Percentiles rank a stretch among this genome's conserved stretches.
Evolutionary conservation across 768 basidiomycete genomes (phyloP).

Genomic region (Auricularia cornea): DNA sequence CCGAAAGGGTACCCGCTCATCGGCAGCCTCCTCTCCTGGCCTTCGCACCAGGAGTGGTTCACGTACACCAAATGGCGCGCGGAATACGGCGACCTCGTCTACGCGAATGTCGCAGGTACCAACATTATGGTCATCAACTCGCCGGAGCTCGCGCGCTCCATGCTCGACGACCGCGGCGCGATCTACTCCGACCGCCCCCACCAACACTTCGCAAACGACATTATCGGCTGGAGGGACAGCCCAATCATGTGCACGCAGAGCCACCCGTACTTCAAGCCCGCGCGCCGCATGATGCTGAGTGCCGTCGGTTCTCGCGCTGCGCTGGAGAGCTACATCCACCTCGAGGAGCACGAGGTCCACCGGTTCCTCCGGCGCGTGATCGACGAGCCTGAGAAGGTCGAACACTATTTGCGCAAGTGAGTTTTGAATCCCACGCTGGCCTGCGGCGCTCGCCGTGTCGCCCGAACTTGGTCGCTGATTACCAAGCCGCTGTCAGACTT

Average conservation of each 20-base stretch:
- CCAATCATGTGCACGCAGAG: not conserved
- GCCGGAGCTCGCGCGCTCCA: constrained; percentile 9
- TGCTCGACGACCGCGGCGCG: constrained; percentile 11
- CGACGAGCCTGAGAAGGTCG: not conserved
- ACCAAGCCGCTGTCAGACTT: not conserved
- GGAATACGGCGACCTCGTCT: constrained; percentile 45
- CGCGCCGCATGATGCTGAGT: not conserved
- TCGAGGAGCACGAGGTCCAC: not conserved
- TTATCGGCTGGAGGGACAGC: not conserved
- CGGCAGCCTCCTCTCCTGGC: not conserved
- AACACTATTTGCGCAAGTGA: not conserved
- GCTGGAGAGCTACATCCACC: not conserved
- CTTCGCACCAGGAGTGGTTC: not conserved
- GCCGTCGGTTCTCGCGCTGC: not conserved
- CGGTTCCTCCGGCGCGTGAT: not conserved
- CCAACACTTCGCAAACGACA: not conserved
- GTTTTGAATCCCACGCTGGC: too few species aligned
- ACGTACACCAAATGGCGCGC: not conserved
- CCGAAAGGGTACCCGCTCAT: too few species aligned
- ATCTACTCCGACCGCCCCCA: not conserved
- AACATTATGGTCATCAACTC: constrained; percentile 31
- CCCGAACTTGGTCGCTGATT: not conserved
- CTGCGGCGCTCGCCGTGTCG: too few species aligned
- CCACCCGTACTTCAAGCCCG: not conserved
- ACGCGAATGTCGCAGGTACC: constrained; percentile 57